Base-by-base conservation (phyloP, 1,284 basidiomycete species). In the Microbotryomycetes sp. region DNA sequence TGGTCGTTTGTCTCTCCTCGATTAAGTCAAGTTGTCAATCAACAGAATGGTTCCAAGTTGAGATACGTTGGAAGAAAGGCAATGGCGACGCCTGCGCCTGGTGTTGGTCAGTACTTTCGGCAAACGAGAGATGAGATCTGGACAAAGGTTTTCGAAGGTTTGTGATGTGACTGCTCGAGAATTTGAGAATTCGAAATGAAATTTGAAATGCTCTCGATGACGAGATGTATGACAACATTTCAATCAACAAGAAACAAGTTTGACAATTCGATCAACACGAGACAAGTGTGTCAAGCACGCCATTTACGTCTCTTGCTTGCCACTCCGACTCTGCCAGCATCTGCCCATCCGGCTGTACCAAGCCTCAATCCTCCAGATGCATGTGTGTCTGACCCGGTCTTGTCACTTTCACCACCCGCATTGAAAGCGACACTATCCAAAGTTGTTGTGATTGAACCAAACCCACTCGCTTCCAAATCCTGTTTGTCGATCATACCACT, bases 81-180 rank as follows among this genome's bases (percentile, higher is more conserved):
- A 74, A 85, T 84, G 71, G 82, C 86, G 6, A 79, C 91, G 12
- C 86, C 88, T 36, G 90, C 84, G 6, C 84, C 86, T n/a, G 90
- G 88, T 0, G 82, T 86, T 60, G 85, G 85, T 47, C 82, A 79
- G 70, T 74, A 86, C 58, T 89, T 90, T 76, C 79, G 79, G 63
- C 76, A 66, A 16, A 86, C 92, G 74, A 85, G 86, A 75, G 80
- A 79, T 66, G 78, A 74, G 59, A 79, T 91, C 31, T 63, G 88
- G 23, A 79, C 80, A 31, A 77, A 76, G 31, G 82, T 82, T 0
- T 73, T 76, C 55, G 70, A 63, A 32, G 62, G 62, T 3, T 87
- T 88, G 15, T 52, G 19, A 42, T 12, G 36, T 19, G 36, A 19
- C n/a, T n/a, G n/a, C n/a, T n/a, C n/a, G n/a, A n/a, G n/a, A n/a